These are phyloP conservation scores for Dictyostelium intermedium DNA, from an alignment of 78 protist genomes.

Conservation along the genomic window DNA sequence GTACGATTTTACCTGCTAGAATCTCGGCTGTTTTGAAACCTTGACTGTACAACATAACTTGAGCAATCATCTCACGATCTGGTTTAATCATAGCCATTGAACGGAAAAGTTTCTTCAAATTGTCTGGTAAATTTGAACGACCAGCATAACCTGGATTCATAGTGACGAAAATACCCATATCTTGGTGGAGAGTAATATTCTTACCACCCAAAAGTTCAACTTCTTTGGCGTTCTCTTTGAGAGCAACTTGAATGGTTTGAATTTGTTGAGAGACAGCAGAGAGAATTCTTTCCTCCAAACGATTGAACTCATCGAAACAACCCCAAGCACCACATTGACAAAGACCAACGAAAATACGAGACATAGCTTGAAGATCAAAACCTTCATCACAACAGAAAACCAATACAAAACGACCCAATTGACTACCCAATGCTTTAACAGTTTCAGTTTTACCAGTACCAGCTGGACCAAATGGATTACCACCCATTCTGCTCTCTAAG, in stretches of 20 bases:
- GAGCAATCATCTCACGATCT: conserved; percentile 97
- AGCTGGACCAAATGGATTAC: conserved; percentile 99
- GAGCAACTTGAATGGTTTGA: conserved; percentile 96
- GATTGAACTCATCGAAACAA: conserved; percentile 99
- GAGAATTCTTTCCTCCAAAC: conserved; percentile 98
- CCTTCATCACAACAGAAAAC: conserved; percentile 99
- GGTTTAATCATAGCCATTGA: conserved; percentile 96
- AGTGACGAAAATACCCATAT: conserved; percentile 98
- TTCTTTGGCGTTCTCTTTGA: conserved; percentile 72
- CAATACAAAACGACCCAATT: conserved; percentile 93
- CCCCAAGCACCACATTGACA: conserved; percentile 99
- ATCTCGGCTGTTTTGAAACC: conserved; percentile 96
- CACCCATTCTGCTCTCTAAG: conserved; percentile 94
- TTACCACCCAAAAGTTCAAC: conserved; percentile 83
- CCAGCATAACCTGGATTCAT: conserved; percentile 99
- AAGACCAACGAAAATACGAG: conserved; percentile 98
- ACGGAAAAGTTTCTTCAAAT: conserved; percentile 97
- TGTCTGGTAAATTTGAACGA: conserved; percentile 99
- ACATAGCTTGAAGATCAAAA: conserved; percentile 97
- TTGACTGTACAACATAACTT: conserved; percentile 97
- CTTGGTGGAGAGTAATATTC: conserved; percentile 70
- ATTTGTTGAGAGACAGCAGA: conserved; percentile 99
- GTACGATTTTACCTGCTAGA: conserved; percentile 95
- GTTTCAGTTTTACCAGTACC: conserved; percentile 99
- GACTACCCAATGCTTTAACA: conserved; percentile 95